Conservation (phyloP, 2,329 filamentous ascomycete genomes). For the Dactylonectria estremocensis region DNA sequence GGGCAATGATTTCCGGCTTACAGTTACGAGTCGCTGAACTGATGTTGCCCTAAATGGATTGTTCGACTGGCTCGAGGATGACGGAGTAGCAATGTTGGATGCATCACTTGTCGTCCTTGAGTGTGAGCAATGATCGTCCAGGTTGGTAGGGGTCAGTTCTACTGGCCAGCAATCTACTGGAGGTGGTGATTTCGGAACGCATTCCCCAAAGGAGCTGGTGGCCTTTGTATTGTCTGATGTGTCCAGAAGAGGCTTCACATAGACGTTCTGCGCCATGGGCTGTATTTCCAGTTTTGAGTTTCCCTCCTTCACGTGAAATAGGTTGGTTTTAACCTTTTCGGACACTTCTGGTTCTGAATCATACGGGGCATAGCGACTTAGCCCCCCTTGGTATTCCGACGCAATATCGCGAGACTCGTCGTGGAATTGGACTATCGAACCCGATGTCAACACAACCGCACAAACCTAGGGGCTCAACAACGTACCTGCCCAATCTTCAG, state of each 20-base stretch:
- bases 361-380: conserved; percentile 76
- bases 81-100: conserved; percentile 45
- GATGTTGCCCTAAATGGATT: conserved; percentile 29
- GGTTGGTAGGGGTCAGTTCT: background rate
- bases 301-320: background rate
- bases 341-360: conserved; percentile 1
- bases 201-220: background rate
- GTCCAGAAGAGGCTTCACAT: background rate
- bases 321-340: background rate
- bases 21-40: conserved; percentile 34
- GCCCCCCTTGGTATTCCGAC: conserved; percentile 88
- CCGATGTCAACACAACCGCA: conserved; percentile 27
- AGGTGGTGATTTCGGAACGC: background rate
- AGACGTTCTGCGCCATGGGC: background rate
- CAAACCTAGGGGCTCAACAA: background rate
- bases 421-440: conserved; percentile 76
- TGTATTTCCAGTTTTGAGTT: background rate
- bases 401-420: conserved; percentile 94
- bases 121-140: conserved; percentile 20
- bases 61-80: conserved; percentile 40
- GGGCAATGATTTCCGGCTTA: conserved; percentile 27
- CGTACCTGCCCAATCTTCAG: conserved; percentile 47
- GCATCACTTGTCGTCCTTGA: conserved; percentile 36
- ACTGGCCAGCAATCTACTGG: background rate
- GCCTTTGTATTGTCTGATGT: background rate